Percentiles rank a stretch among this genome's conserved stretches.
Evolutionary conservation across 2,329 filamentous ascomycete genomes (phyloP).

Genomic region (Fusarium albidum): DNA sequence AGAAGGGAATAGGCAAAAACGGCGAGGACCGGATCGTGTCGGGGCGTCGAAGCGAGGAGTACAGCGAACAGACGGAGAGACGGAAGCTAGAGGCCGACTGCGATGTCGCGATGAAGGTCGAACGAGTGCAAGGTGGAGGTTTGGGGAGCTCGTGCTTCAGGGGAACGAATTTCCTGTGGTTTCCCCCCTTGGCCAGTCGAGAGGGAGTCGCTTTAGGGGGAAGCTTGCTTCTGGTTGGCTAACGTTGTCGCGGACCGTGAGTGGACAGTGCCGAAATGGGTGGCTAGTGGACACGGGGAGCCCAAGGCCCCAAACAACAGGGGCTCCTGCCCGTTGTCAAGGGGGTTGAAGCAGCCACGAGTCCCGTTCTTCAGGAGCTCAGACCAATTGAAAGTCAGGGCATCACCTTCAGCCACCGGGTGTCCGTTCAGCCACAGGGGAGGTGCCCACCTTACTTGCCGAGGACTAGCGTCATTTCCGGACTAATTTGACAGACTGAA

Average conservation of each 20-base stretch:
- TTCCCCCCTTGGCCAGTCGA: slow-evolving; percentile 30
- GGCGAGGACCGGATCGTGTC: slow-evolving; percentile 6
- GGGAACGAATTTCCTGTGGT: slow-evolving; percentile 48
- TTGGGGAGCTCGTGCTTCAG: slow-evolving; percentile 45
- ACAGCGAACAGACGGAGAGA: slow-evolving; percentile 33
- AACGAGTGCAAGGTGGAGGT: slow-evolving; percentile 42
- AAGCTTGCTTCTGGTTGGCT: slow-evolving; percentile 42
- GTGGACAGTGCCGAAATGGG: slow-evolving; percentile 35
- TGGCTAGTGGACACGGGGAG: slow-evolving; percentile 42
- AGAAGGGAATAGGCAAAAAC: slow-evolving; percentile 15
- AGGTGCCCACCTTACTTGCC: slow-evolving; percentile 25
- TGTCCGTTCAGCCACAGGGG: slow-evolving; percentile 24
- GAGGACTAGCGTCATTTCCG: slow-evolving; percentile 21
- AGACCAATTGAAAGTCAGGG: slow-evolving; percentile 15
- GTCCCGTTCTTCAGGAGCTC: slow-evolving; percentile 33
- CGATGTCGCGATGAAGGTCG: slow-evolving; percentile 40
- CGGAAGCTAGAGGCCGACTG: slow-evolving; percentile 31
- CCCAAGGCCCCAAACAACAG: slow-evolving; percentile 24
- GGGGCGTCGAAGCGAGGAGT: slow-evolving; percentile 17
- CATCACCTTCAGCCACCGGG: slow-evolving; percentile 23
- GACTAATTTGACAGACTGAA: background rate
- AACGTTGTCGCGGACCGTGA: slow-evolving; percentile 38
- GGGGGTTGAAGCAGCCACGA: slow-evolving; percentile 30
- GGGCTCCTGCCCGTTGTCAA: slow-evolving; percentile 20
- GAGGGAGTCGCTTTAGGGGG: slow-evolving; percentile 37